Evolutionary conservation across 371 early-diverging fungal genomes (phyloP), one percentile per base, ranked within the genome.

Genomic region (Lichtheimia ornata): DNA sequence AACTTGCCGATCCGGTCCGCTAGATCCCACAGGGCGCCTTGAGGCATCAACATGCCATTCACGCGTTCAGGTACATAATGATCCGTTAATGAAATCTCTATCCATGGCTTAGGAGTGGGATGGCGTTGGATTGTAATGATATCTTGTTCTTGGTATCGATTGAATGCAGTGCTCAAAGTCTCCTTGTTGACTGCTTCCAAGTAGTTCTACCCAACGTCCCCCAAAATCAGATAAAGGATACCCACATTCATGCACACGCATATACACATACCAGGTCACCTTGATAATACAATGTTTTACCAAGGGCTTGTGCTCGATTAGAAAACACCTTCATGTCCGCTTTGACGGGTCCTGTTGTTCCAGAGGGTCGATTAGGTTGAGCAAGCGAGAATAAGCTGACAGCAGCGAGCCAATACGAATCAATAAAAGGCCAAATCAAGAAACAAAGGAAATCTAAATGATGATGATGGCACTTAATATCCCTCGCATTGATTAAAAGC

Each of bases 181-280:
- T 94, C 94, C 70, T 91, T 91, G 71, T 93, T 94, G 56, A 91
- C 84, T 6, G 94, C 89, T 65, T 94, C 94, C 61, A 94, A 81
- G 71, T 92, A 92, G 24, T 76, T 77, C 73, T 72, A 43, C 22
- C 22, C 22, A 22, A 20, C n/a, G 9, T 49, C 35, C 35, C 3
- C 7, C 12, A 30, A 15, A 5, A 25, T 17, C 5, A 54, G 40
- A 7, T 54, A 6, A 44, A 20, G 12, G 27, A 17, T 58, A 17
- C 14, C 11, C 11, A 15, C 50, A 11, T 11, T 0, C 15, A 45
- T n/a, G n/a, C 2, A 52, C 4, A 27, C 14, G 20, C 6, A 7
- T 4, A 13, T 25, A 15, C 18, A 51, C 41, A 56, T 65, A 65
- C 65, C 60, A 67, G 42, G 24, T 67, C 67, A 25, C 67, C 67